Conservation (phyloP, 2,329 filamentous ascomycete genomes). For the Penicillium polonicum region DNA sequence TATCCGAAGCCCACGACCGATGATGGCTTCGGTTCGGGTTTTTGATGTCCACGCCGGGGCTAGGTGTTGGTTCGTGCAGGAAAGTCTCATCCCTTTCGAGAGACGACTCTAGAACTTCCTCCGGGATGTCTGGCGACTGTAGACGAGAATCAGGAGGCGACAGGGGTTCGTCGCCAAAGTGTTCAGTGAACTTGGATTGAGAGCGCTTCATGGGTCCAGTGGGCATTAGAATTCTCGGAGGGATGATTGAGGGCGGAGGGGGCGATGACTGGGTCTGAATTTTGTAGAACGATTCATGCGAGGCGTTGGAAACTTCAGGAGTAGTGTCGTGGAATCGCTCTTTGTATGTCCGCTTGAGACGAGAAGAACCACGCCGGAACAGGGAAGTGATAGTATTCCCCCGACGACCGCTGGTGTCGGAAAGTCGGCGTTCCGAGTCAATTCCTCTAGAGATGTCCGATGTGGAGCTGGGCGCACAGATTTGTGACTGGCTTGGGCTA, state of each 20-base stretch:
- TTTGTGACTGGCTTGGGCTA: slow-evolving; percentile 54
- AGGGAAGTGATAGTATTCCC: slow-evolving; percentile 66
- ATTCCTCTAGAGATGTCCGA: slow-evolving; percentile 54
- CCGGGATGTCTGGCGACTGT: slow-evolving; percentile 69
- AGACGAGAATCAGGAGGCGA: slow-evolving; percentile 82
- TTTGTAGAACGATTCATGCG: slow-evolving; percentile 76
- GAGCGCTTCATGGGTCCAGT: slow-evolving; percentile 70
- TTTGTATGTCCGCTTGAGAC: slow-evolving; percentile 56
- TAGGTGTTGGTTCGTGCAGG: slow-evolving; percentile 26
- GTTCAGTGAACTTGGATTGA: slow-evolving; percentile 87
- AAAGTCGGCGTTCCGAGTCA: slow-evolving; percentile 54
- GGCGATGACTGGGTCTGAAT: slow-evolving; percentile 53
- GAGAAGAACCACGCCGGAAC: slow-evolving; percentile 64
- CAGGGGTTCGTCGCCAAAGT: slow-evolving; percentile 79
- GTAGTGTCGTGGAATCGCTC: slow-evolving; percentile 53
- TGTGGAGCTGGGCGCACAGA: slow-evolving; percentile 53
- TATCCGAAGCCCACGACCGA: slow-evolving; percentile 39
- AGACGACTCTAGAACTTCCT: slow-evolving; percentile 25
- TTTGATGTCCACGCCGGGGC: slow-evolving; percentile 29
- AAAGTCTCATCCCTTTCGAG: slow-evolving; percentile 26
- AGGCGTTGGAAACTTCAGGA: slow-evolving; percentile 89
- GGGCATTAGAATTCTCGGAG: slow-evolving; percentile 45
- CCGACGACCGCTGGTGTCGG: slow-evolving; percentile 52
- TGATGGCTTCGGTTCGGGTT: slow-evolving; percentile 31
- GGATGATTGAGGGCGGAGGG: slow-evolving; percentile 32